These are phyloP conservation scores for Sherardia arvensis DNA, from an alignment of 257 asterid genomes.

Conservation along the genomic window DNA sequence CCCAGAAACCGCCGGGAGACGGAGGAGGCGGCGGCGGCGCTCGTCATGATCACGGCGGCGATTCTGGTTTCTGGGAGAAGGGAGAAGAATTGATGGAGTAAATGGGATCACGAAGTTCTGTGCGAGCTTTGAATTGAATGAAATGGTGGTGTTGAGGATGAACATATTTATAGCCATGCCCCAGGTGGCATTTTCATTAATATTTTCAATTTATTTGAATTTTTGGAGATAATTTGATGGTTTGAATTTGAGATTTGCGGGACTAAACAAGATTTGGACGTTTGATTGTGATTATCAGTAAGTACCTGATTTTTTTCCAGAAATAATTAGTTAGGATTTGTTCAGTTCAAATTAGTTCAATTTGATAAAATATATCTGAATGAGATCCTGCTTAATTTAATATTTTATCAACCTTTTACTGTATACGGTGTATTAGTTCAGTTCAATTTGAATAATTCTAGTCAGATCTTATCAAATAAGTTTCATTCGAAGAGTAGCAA, in stretches of 20 bases:
- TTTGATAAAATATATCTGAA: no score
- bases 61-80: background rate
- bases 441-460: no score
- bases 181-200: background rate
- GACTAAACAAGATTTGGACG: constrained; percentile 5
- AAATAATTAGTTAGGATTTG: background rate
- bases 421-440: no score
- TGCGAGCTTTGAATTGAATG: constrained; percentile 5
- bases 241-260: constrained; percentile 6
- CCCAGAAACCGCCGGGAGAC: background rate
- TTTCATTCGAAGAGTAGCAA: no score
- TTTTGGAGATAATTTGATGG: background rate
- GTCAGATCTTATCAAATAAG: no score
- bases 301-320: background rate
- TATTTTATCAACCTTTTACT: no score
- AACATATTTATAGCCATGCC: background rate
- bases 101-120: constrained; percentile 17
- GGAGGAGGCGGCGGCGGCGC: background rate
- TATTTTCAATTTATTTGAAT: background rate
- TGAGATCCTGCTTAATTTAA: no score
- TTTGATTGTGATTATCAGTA: background rate
- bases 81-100: background rate
- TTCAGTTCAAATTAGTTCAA: no score
- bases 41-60: background rate
- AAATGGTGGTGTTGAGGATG: background rate